Percentiles rank a stretch among this genome's conserved stretches.
phyloP scores from a whole-genome alignment of 1,284 basidiomycete species.

The Fomitopsis palustris region DNA sequence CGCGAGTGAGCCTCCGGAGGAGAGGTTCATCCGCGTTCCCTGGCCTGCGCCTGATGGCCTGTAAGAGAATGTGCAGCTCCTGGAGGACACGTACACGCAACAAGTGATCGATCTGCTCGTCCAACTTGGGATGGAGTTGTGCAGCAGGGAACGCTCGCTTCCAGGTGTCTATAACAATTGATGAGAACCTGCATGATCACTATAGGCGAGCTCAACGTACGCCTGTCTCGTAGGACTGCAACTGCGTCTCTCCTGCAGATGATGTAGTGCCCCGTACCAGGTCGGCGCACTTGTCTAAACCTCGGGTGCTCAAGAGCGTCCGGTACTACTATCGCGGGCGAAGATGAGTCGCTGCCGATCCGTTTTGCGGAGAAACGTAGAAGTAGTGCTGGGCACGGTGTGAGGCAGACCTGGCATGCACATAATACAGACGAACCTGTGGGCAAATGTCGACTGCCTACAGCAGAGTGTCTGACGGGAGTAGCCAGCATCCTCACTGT shows the following conservation, averaged over 20 bases:
- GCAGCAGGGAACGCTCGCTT: conserved; percentile 14
- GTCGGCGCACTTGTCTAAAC: conserved; percentile 41
- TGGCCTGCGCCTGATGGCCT: conserved; percentile 33
- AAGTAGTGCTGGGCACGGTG: conserved; percentile 50
- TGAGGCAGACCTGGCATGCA: background rate
- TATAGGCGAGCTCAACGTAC: conserved; percentile 22
- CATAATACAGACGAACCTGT: conserved; percentile 37
- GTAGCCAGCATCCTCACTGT: conserved; percentile 70
- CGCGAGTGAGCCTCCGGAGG: conserved; percentile 58
- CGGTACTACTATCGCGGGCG: conserved; percentile 41
- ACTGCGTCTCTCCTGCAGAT: conserved; percentile 54
- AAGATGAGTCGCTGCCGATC: conserved; percentile 27
- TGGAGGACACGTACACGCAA: conserved; percentile 70
- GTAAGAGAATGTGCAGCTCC: conserved; percentile 59
- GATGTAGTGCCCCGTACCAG: conserved; percentile 47
- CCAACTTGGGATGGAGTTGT: conserved; percentile 32
- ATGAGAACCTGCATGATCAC: background rate
- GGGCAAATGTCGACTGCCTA: conserved; percentile 52
- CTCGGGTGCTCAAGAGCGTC: conserved; percentile 67
- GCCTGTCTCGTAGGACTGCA: conserved; percentile 27
- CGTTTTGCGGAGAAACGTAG: conserved; percentile 54
- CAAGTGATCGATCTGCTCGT: conserved; percentile 55
- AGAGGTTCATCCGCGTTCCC: conserved; percentile 31
- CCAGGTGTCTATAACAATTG: conserved; percentile 7
- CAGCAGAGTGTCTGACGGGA: conserved; percentile 53